A percentile compares a stretch with the other conserved stretches of the same genome.
phyloP scores from a whole-genome alignment of 352 stramenopile species.

The Globisporangium polare region DNA sequence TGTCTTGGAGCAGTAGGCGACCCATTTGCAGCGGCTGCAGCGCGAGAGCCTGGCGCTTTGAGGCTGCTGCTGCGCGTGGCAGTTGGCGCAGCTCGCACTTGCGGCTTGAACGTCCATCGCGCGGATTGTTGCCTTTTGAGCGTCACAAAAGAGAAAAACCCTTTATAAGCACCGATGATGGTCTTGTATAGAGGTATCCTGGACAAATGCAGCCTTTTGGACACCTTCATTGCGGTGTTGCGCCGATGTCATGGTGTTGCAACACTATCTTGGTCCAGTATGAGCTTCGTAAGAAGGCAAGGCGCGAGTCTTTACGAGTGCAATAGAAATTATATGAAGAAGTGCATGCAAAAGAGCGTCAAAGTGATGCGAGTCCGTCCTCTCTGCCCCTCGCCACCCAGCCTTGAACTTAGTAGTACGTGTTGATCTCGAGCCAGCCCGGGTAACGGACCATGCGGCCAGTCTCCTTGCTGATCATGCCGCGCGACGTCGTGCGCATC shows the following conservation, averaged over 20 bases:
- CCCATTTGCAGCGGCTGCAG: constrained; percentile 54
- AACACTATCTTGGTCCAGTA: too few species aligned
- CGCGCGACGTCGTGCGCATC: constrained; percentile 78
- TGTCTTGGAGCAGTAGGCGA: constrained; percentile 54
- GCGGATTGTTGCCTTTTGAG: neutral
- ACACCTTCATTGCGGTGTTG: too few species aligned
- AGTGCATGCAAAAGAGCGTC: neutral
- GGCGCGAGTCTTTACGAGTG: too few species aligned
- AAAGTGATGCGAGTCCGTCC: neutral
- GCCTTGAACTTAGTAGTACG: constrained; percentile 71
- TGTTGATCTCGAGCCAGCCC: constrained; percentile 88
- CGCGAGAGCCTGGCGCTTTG: constrained; percentile 20
- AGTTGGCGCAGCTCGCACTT: constrained; percentile 13
- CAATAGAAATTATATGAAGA: too few species aligned
- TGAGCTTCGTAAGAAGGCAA: too few species aligned
- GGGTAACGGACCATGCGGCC: constrained; percentile 78
- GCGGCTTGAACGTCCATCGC: neutral
- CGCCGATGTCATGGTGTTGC: too few species aligned
- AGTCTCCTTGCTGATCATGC: constrained; percentile 71
- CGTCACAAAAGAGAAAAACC: neutral
- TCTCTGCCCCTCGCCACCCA: too few species aligned
- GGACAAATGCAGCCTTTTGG: too few species aligned
- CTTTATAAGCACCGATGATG: too few species aligned
- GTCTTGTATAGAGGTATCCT: too few species aligned
- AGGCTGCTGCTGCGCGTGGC: constrained; percentile 8